phyloP scores from a whole-genome alignment of 345 rosid species.

The Eucalyptus pauciflora region DNA sequence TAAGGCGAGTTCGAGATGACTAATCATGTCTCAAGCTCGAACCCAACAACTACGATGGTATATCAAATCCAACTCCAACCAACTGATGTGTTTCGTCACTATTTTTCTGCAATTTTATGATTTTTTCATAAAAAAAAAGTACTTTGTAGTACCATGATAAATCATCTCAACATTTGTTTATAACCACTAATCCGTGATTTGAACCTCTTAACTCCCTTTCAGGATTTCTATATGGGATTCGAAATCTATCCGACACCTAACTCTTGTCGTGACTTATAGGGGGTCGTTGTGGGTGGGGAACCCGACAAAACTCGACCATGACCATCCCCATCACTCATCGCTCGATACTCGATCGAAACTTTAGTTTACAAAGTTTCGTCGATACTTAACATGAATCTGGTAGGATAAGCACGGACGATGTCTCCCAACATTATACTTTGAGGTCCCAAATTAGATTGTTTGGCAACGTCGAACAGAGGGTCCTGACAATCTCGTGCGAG shows the following conservation, averaged over 20 bases:
- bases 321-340: background rate
- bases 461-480: background rate
- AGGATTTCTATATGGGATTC: background rate
- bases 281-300: too few species aligned
- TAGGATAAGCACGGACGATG: background rate
- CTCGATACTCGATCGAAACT: background rate
- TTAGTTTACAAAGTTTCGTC: background rate
- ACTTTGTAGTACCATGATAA: rapidly evolving
- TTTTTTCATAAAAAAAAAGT: too few species aligned
- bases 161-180: background rate
- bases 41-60: background rate
- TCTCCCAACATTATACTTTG: background rate
- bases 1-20: background rate
- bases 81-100: background rate
- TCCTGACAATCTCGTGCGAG: background rate
- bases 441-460: background rate
- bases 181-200: rapidly evolving
- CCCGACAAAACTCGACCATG: background rate
- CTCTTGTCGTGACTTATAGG: background rate
- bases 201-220: background rate
- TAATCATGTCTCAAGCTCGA: background rate
- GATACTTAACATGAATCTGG: background rate
- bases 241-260: background rate
- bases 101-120: background rate
- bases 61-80: background rate